Evolutionary conservation across 2,329 filamentous ascomycete genomes (phyloP), one percentile per base, ranked within the genome.

Genomic region (Penicillium sp.): DNA sequence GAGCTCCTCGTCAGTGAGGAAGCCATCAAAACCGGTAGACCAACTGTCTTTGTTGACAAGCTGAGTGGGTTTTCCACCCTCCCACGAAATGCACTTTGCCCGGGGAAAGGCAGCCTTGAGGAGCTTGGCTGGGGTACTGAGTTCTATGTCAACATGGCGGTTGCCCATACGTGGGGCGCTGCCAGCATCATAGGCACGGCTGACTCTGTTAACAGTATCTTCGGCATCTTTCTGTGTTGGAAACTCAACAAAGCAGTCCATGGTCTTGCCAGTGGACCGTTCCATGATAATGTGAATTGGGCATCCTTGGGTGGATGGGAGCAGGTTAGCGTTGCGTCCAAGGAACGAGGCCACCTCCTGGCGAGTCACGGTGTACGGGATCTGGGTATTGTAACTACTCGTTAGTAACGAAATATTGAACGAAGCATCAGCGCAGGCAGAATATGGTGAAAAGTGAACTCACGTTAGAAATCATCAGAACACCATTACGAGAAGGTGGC

Each of bases 231-330:
- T 54, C 2, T 51, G 38, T 5, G 66, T 70, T 3, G 62, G 50
- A 35, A 82, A 74, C 53, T 84, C 81, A 38, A 81, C 73, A 60
- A 74, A 84, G 57, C 75, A 79, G 50, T 82, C 80, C 75, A 80
- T 80, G 1, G 81, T 83, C 71, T 83, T 83, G 18, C 78, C 80
- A n/a, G 80, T 82, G 22, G 78, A 76, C 22, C 81, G 79, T 59
- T 84, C 81, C 81, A 83, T 83, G 55, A 83, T 79, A 59, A 84
- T 81, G 61, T 83, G 81, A n/a, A 82, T 72, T 0, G 79, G 72
- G 42, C 72, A 77, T 29, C 78, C 80, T 18, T 71, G 59, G 5
- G 69, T 62, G 5, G 70, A 61, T 6, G 67, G 62, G 18, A 79
- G 61, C 35, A 78, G 64, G 16, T 71, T 70, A 35, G 78, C 74